Evolutionary conservation across 257 asterid genomes (phyloP).

Genomic region (Catharanthus roseus): DNA sequence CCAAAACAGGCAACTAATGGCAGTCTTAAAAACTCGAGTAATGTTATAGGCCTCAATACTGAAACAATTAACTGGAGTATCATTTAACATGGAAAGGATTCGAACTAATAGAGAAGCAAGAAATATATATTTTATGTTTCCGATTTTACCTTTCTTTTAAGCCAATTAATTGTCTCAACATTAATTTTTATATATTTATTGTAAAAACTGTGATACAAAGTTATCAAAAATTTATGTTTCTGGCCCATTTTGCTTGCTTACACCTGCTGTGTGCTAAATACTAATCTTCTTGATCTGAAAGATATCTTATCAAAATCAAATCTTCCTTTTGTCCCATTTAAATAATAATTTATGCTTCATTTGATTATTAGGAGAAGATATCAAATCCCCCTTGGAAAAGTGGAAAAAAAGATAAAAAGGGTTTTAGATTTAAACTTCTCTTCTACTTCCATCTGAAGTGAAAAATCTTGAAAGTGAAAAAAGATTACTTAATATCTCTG

Average conservation of each 20-base stretch:
- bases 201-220: background rate
- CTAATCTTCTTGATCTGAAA: background rate
- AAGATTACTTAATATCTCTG: too few relatives aligned
- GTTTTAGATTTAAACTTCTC: constrained; percentile 1
- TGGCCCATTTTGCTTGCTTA: background rate
- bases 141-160: too few relatives aligned
- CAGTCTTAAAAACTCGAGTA: background rate
- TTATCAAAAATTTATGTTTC: background rate
- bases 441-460: background rate
- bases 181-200: too few relatives aligned
- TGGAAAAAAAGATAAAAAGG: background rate
- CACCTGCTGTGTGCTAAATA: background rate
- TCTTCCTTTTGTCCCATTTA: background rate
- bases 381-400: too few relatives aligned
- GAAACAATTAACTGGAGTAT: too few relatives aligned
- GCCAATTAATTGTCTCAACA: too few relatives aligned
- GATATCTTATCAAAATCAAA: background rate
- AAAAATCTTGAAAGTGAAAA: background rate
- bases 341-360: too few relatives aligned
- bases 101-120: too few relatives aligned
- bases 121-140: too few relatives aligned
- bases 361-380: background rate
- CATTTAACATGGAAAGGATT: too few relatives aligned
- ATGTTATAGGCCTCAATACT: too few relatives aligned
- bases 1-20: background rate